phyloP scores from a whole-genome alignment of 352 stramenopile genomes.

The Phytophthora ramorum region DNA sequence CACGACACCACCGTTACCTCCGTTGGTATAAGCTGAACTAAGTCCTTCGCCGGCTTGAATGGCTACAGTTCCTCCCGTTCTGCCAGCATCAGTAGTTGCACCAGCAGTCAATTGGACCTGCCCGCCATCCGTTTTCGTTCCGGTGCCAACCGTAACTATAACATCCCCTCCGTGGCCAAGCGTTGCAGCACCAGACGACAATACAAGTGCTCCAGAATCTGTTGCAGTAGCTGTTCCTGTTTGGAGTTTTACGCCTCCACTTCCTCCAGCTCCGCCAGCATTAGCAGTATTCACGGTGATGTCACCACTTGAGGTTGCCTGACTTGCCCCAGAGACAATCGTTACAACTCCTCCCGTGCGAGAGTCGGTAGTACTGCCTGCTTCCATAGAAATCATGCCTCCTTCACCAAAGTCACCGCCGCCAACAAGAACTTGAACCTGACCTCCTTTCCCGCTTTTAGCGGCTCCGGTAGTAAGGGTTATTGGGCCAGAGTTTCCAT shows the following conservation, averaged over 20 bases:
- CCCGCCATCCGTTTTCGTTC: slow-evolving; percentile 62
- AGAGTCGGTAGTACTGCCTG: slow-evolving; percentile 74
- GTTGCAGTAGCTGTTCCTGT: slow-evolving; percentile 66
- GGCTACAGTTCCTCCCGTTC: slow-evolving; percentile 53
- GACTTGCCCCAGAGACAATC: slow-evolving; percentile 64
- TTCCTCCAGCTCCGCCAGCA: slow-evolving; percentile 59
- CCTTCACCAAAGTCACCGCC: slow-evolving; percentile 84
- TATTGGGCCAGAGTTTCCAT: slow-evolving; percentile 67
- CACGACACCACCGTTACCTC: slow-evolving; percentile 89
- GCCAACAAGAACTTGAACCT: slow-evolving; percentile 63
- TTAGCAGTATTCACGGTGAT: slow-evolving; percentile 70
- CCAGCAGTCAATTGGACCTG: slow-evolving; percentile 76
- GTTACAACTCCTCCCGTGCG: slow-evolving; percentile 70
- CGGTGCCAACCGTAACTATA: slow-evolving; percentile 55
- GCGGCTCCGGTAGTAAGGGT: slow-evolving; percentile 60
- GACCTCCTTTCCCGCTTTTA: slow-evolving; percentile 55
- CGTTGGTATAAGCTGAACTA: slow-evolving; percentile 70
- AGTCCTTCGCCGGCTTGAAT: slow-evolving; percentile 71
- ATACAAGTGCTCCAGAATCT: slow-evolving; percentile 57
- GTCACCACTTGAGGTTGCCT: slow-evolving; percentile 74
- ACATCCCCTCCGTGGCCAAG: slow-evolving; percentile 72
- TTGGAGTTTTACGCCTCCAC: slow-evolving; percentile 60
- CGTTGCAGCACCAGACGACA: slow-evolving; percentile 61
- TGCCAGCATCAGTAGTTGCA: slow-evolving; percentile 50
- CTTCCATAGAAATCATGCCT: slow-evolving; percentile 72